These are phyloP conservation scores for Moesziomyces antarcticus DNA, from an alignment of 1,284 basidiomycete genomes.

Conservation along the genomic window DNA sequence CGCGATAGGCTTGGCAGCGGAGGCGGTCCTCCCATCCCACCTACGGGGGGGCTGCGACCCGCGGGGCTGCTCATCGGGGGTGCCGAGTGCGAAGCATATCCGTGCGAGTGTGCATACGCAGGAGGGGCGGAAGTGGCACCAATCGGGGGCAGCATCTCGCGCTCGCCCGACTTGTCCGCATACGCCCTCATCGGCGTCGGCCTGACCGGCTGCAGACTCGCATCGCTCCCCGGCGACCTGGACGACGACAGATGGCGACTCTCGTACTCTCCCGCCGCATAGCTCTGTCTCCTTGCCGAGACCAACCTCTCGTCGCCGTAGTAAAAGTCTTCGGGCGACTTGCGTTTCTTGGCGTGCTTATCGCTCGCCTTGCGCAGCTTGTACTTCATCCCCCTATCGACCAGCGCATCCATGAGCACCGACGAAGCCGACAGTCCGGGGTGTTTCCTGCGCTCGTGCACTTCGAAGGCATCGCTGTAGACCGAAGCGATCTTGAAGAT, in stretches of 20 bases:
- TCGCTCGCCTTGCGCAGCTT: constrained; percentile 40
- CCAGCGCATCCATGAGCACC: constrained; percentile 40
- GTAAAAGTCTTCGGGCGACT: constrained; percentile 36
- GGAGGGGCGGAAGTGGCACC: neutral
- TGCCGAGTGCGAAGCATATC: neutral
- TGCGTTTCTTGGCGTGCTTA: constrained; percentile 42
- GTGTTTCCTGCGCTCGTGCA: constrained; percentile 41
- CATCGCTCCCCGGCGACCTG: constrained; percentile 3
- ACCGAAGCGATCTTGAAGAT: constrained; percentile 37
- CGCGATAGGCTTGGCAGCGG: constrained; percentile 31
- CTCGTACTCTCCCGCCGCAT: constrained; percentile 29
- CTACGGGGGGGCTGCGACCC: constrained; percentile 5
- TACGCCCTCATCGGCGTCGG: constrained; percentile 13
- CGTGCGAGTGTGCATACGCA: neutral
- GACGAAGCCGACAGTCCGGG: constrained; percentile 28
- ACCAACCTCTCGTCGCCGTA: constrained; percentile 25
- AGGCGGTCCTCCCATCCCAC: constrained; percentile 1
- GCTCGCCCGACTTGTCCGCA: constrained; percentile 3
- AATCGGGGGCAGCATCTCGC: constrained; percentile 21
- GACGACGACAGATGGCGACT: constrained; percentile 1
- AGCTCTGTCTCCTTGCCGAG: constrained; percentile 23
- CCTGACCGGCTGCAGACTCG: constrained; percentile 10
- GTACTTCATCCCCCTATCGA: constrained; percentile 45
- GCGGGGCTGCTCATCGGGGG: too few species aligned
- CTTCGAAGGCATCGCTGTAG: constrained; percentile 44